Base-by-base conservation (phyloP, 2,329 filamentous ascomycete species). In the Cladosporium sp. region DNA sequence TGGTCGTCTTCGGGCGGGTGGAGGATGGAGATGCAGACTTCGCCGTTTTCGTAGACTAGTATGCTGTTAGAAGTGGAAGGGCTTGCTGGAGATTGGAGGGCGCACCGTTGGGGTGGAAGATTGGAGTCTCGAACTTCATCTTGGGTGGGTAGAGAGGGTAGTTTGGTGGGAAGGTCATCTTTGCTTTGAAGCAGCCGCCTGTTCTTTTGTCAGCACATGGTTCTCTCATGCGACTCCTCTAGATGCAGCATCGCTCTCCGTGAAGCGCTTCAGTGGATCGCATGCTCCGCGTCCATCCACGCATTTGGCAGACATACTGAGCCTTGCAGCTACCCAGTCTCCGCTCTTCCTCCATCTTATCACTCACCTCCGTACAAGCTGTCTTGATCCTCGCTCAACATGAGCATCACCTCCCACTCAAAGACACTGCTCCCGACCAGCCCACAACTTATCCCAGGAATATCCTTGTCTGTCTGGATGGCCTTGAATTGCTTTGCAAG, bases 401-500 rank as follows among this genome's bases (percentile, higher is more conserved):
- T 97, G 61, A 99, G 85, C 89, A 97, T 96, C 19, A 97, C 92
- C 75, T 97, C 92, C 94, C 94, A 99, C 78, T 96, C 89, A 66
- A 97, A 97, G 9, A 97, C 86, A 72, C 96, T 88, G 73, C 89
- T 89, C 69, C 88, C 86, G 55, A 92, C 86, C 43, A 99, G 80
- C 0, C 94, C 94, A 69, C 91, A 96, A 62, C 92, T 97, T 70
- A 97, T 96, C 55, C 93, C 94, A 0, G 91, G 91, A 49, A 97
- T 88, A 74, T 96, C 92, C 72, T 92, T 93, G 73, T 90, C 88
- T 22, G 83, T 86, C 76, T 96, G 90, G 85, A 99, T 97, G 73
- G 95, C 88, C 79, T 96, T 96, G 65, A 97, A 85, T 77, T 97
- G 93, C 59, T 89, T 86, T 67, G 83, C 80, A 49, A 99, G 85